Conservation (phyloP, 257 asterid species). For the Echites panduratus region DNA sequence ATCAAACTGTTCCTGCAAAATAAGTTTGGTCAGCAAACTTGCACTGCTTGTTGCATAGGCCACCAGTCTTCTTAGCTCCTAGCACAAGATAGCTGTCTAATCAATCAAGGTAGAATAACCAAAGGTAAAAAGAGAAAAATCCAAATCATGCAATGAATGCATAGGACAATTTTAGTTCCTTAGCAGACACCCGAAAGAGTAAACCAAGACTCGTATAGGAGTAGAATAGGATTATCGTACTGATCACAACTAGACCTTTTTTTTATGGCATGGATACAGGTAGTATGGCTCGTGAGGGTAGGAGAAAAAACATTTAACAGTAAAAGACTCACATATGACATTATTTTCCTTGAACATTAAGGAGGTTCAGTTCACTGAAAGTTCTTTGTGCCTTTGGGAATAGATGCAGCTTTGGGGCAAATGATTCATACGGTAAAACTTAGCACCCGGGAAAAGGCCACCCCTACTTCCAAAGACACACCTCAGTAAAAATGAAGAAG, state of each 20-base stretch:
- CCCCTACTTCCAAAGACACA: background rate
- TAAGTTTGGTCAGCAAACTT: slow-evolving; percentile 47
- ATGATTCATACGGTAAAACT: background rate
- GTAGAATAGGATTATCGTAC: background rate
- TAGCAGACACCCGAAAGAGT: background rate
- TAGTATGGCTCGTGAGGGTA: background rate
- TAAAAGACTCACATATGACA: background rate
- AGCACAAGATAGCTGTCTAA: slow-evolving; percentile 18
- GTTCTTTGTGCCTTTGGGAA: background rate
- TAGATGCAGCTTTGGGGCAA: background rate
- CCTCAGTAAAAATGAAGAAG: background rate
- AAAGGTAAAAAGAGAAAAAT: background rate
- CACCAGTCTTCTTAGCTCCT: slow-evolving; percentile 80
- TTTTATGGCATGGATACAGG: background rate
- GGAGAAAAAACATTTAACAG: background rate
- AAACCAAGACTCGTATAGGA: background rate
- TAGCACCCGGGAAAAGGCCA: background rate
- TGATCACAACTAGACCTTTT: background rate
- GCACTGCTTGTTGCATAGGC: slow-evolving; percentile 89
- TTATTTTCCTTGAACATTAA: background rate
- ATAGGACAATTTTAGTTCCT: background rate
- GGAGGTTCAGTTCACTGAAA: background rate
- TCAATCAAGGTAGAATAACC: slow-evolving; percentile 9
- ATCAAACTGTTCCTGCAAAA: slow-evolving; percentile 55
- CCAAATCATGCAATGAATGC: slow-evolving; percentile 1